phyloP scores from a whole-genome alignment of 176 grass and related monocot genomes.

The Raddia guianensis region DNA sequence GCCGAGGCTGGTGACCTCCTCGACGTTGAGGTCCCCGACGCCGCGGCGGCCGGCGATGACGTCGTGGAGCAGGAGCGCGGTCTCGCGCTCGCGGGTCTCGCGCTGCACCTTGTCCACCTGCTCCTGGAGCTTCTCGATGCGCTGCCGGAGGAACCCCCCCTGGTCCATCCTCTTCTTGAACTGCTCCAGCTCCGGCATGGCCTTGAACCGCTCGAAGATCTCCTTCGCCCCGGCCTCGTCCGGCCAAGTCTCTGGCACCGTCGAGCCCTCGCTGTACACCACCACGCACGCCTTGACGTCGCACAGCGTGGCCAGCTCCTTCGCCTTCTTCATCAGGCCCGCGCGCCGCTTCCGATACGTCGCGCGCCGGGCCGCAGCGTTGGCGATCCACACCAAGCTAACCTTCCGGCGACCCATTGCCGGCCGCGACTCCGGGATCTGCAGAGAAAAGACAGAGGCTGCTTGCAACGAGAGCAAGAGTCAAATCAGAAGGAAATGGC shows the following conservation, averaged over 20 bases:
- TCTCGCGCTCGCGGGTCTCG: not conserved
- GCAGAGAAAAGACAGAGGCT: not conserved
- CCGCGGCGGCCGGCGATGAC: not conserved
- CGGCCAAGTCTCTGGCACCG: slow-evolving; percentile 33
- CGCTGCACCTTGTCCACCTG: not conserved
- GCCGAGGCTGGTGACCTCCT: slow-evolving; percentile 24
- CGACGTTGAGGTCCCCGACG: not conserved
- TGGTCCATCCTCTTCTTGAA: slow-evolving; percentile 39
- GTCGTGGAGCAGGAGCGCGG: slow-evolving; percentile 20
- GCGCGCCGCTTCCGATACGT: slow-evolving; percentile 36
- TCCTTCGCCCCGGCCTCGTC: not conserved
- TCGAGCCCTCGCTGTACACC: slow-evolving; percentile 30
- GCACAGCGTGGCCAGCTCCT: slow-evolving; percentile 41
- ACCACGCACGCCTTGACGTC: slow-evolving; percentile 30
- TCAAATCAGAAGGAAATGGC: not conserved
- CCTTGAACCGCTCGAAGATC: slow-evolving; percentile 21
- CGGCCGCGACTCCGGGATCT: not conserved
- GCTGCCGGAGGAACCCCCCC: slow-evolving; percentile 34
- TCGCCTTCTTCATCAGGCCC: slow-evolving; percentile 46
- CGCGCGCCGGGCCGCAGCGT: not conserved
- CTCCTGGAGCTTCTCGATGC: slow-evolving; percentile 10
- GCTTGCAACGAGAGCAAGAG: too few species aligned
- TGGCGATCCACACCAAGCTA: slow-evolving; percentile 33
- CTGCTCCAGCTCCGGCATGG: slow-evolving; percentile 37
- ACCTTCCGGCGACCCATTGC: slow-evolving; percentile 49